These are phyloP conservation scores for Candida anglica DNA, from an alignment of 805 yeast species.

Conservation along the genomic window DNA sequence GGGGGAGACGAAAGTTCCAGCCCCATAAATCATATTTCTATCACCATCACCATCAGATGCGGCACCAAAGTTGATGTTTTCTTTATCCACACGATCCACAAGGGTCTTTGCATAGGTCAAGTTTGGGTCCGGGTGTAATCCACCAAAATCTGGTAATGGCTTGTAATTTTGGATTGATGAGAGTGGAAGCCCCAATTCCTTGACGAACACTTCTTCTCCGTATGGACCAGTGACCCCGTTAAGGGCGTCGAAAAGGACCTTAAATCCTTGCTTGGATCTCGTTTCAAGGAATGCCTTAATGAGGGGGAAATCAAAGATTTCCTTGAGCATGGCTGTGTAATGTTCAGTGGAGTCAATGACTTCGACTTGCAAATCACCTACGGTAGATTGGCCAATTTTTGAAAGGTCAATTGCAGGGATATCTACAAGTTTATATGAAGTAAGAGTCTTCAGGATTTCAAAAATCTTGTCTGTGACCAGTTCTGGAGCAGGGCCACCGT, in stretches of 20 bases:
- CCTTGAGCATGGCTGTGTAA: constrained; percentile 74
- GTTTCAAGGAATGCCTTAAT: constrained; percentile 65
- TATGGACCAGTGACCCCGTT: constrained; percentile 98
- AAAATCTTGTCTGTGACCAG: constrained; percentile 84
- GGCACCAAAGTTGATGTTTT: constrained; percentile 88
- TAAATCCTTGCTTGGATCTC: constrained; percentile 51
- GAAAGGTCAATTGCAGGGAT: constrained; percentile 65
- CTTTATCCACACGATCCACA: constrained; percentile 80
- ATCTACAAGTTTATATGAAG: constrained; percentile 56
- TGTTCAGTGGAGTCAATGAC: constrained; percentile 78
- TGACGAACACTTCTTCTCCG: constrained; percentile 77
- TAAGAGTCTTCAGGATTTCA: constrained; percentile 58
- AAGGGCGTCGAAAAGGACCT: constrained; percentile 80
- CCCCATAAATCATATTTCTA: constrained; percentile 97
- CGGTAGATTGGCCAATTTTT: constrained; percentile 46
- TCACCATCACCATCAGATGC: constrained; percentile 99
- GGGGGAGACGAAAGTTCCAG: constrained; percentile 91
- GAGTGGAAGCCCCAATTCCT: constrained; percentile 75
- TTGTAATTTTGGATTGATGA: constrained; percentile 70
- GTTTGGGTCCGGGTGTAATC: constrained; percentile 97
- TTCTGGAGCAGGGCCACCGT: constrained; percentile 99
- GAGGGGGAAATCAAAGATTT: constrained; percentile 81
- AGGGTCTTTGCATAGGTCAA: constrained; percentile 87
- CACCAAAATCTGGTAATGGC: constrained; percentile 92
- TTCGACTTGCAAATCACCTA: constrained; percentile 69